phyloP scores from a whole-genome alignment of 345 rosid genomes.

The Corymbia maculata region DNA sequence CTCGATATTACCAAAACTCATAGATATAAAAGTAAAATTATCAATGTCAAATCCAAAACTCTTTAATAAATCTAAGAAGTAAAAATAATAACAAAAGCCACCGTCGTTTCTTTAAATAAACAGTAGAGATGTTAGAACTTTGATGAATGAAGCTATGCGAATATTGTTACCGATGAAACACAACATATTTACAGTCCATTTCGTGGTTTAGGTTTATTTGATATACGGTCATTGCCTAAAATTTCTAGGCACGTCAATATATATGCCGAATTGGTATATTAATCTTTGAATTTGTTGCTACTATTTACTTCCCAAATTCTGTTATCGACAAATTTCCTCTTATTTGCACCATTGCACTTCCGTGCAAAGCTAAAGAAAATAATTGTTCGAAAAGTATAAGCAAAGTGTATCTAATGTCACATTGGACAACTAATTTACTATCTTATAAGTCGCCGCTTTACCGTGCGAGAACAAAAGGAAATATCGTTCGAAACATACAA shows the following conservation, averaged over 20 bases:
- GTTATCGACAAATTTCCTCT: neutral
- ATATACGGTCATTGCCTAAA: neutral
- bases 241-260: neutral
- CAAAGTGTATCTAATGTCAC: neutral
- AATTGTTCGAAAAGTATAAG: neutral
- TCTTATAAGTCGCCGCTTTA: neutral
- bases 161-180: no score
- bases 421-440: neutral
- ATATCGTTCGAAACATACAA: neutral
- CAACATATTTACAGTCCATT: no score
- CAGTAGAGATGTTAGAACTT: neutral
- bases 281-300: neutral
- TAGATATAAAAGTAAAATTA: neutral
- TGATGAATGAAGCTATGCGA: neutral
- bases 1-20: neutral
- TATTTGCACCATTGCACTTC: rapidly evolving
- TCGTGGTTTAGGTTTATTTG: neutral
- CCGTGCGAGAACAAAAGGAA: rapidly evolving
- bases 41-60: neutral
- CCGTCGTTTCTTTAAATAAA: neutral
- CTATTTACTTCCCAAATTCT: neutral
- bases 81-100: no score
- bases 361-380: neutral
- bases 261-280: neutral
- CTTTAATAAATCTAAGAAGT: neutral